Evolutionary conservation across 345 rosid species (phyloP).

Genomic region (Rhodomyrtus tomentosa): DNA sequence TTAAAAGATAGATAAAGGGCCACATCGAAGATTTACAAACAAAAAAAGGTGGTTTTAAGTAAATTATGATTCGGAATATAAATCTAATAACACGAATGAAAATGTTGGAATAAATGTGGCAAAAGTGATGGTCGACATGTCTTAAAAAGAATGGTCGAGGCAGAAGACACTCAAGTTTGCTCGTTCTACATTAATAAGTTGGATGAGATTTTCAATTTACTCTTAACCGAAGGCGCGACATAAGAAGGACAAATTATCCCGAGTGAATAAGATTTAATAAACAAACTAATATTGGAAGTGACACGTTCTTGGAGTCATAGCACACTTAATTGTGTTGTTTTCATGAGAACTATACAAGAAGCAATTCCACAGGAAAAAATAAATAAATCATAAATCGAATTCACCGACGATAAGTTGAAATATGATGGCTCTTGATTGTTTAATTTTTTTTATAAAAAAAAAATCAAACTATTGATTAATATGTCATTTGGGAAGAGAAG

Average conservation of each 20-base stretch:
- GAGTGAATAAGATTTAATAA: neutral
- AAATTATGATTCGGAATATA: neutral
- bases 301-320: neutral
- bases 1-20: neutral
- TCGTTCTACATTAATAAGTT: neutral
- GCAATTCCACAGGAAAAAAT: neutral
- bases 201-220: neutral
- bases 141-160: neutral
- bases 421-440: neutral
- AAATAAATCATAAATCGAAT: neutral
- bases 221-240: neutral
- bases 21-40: neutral
- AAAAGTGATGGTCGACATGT: neutral
- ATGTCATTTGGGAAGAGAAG: neutral
- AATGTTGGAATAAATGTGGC: neutral
- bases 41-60: neutral
- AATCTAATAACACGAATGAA: neutral
- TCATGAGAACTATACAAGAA: neutral
- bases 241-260: neutral
- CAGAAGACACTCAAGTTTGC: neutral
- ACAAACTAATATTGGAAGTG: neutral
- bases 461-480: neutral
- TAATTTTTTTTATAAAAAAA: too few relatives aligned
- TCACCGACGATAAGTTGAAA: neutral
- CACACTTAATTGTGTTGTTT: neutral